Base-by-base conservation (phyloP, 2,329 filamentous ascomycete genomes). In the Hypoxylon sp. region DNA sequence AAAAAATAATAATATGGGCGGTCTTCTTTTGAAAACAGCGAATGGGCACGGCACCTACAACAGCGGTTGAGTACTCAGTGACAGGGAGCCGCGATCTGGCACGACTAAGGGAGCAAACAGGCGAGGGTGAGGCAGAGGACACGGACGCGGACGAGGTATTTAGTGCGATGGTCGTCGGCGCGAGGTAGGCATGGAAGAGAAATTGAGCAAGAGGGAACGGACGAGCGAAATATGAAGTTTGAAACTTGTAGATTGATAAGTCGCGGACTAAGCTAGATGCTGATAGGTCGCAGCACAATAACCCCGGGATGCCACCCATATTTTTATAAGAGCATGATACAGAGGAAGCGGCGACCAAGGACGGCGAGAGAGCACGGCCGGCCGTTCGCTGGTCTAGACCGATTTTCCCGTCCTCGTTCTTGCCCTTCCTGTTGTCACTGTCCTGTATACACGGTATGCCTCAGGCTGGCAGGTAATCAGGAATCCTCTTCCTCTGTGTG, bases 221-320 rank as follows among this genome's bases (percentile, higher is more conserved):
- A 48, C 45, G 24, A 31, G 23, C 29, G 29, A 49, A 48, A 45
- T 45, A 48, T 21, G 35, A n/a, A 51, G 46, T 62, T 58, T 62
- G 60, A 60, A 62, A 62, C 59, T 43, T 61, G 33, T 26, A 49
- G 40, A 35, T 56, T 37, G 52, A 62, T 62, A 62, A 62, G 56
- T 55, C 52, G 31, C 23, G 48, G 31, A 56, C 45, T 55, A 60
- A 54, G 55, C 55, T 50, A 56, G 35, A 56, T 46, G 42, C 59
- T 62, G 59, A 62, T 62, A 62, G 55, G 59, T 43, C 50, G 45
- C 54, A 35, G 27, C n/a, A n/a, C n/a, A n/a, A 21, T 13, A 11
- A 7, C 29, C 38, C 45, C 24, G 48, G 42, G 35, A 33, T 60
- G 43, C 41, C 48, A 55, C 51, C 47, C 50, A 43, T 52, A 55